Evolutionary conservation across 352 stramenopile genomes (phyloP), one percentile per base, ranked within the genome.

Genomic region (Pseudoperonospora humuli): DNA sequence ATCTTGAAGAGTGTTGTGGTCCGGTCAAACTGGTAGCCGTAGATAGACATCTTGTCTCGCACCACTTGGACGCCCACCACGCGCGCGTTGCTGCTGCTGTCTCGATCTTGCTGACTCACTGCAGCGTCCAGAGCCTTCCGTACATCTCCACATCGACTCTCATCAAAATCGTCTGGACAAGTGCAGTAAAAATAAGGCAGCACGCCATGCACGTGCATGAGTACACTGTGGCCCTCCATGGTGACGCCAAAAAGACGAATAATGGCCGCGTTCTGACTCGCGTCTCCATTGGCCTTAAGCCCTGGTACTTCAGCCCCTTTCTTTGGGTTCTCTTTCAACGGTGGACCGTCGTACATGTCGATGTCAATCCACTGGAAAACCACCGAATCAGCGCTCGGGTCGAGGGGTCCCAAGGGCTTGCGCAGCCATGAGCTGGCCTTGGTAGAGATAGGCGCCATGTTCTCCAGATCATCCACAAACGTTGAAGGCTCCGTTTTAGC

Each of bases 301-400:
- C 64, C 66, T 0, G 78, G 76, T 8, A 91, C 73, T 0, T 45
- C 50, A 24, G 83, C 57, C 17, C 67, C 70, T 14, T 64, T 68
- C 45, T 91, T 93, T 5, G 95, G 92, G 65, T 98, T 97, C 15
- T 52, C 40, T 0, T 59, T 23, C 7, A 98, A 72, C 9, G 93
- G 87, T 23, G 75, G 43, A 2, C 93, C 95, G 14, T 93, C 75
- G 37, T 97, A 96, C 84, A 98, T 97, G 67, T 99, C 96, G 44
- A 99, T 97, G 57, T 99, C 96, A 37, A 99, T 86, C 95, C 96
- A 99, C 70, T 99, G 95, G 47, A 99, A 89, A 5, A 70, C 56
- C 27, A 89, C 38, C 9, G 58, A 49, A 36, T 77, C 62, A 31
- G 40, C 31, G 7, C 18, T 23, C 7, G 73, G 59, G 33, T 86